Conservation (phyloP, 352 stramenopile genomes). For the Pythium guiyangense region DNA sequence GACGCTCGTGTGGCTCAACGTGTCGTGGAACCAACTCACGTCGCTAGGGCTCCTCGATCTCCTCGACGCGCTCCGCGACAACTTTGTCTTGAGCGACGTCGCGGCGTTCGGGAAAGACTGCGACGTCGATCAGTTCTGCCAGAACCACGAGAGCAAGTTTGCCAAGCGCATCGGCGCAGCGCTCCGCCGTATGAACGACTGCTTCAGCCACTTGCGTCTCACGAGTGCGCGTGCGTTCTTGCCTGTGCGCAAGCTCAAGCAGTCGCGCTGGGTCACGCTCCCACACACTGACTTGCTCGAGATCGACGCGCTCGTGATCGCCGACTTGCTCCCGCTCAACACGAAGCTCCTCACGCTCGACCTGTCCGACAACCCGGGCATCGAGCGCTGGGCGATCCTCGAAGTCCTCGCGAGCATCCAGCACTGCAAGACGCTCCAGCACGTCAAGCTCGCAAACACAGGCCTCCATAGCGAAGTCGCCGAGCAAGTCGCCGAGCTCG, state of each 20-base stretch:
- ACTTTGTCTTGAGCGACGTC: constrained; percentile 51
- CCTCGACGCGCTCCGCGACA: constrained; percentile 38
- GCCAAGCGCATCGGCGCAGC: constrained; percentile 38
- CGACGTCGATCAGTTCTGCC: constrained; percentile 38
- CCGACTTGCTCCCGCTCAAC: constrained; percentile 54
- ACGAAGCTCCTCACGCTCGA: constrained; percentile 54
- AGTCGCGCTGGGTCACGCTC: constrained; percentile 55
- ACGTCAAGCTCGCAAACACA: constrained; percentile 50
- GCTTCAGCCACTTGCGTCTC: constrained; percentile 37
- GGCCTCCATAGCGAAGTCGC: constrained; percentile 55
- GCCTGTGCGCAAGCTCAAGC: constrained; percentile 56
- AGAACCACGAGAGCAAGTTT: constrained; percentile 57
- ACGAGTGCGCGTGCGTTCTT: constrained; percentile 37
- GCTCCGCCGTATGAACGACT: constrained; percentile 45
- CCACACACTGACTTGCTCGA: constrained; percentile 32
- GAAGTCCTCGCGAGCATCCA: constrained; percentile 52
- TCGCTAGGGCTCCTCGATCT: constrained; percentile 37
- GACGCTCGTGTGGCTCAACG: constrained; percentile 53
- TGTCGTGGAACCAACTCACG: constrained; percentile 63
- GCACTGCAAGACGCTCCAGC: constrained; percentile 43
- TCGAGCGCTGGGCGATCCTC: constrained; percentile 47
- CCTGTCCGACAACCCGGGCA: constrained; percentile 46
- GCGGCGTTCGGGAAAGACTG: constrained; percentile 48
- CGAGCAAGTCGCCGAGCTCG: constrained; percentile 50
- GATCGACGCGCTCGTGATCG: constrained; percentile 58